Percentiles rank a stretch among this genome's conserved stretches.
phyloP scores from a whole-genome alignment of 1,284 basidiomycete genomes.

The Leccinum cinnamomeum region DNA sequence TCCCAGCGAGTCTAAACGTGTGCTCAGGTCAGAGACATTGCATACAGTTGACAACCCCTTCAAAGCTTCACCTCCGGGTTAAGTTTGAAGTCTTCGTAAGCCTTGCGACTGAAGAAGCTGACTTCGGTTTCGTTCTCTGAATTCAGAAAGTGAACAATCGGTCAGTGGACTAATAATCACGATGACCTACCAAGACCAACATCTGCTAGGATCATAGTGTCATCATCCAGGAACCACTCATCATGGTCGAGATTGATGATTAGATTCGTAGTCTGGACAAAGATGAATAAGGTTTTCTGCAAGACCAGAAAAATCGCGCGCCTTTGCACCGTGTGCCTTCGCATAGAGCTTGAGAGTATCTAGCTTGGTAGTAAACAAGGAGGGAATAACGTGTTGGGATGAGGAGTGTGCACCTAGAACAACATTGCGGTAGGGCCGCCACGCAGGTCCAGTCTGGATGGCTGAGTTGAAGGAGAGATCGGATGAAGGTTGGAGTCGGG shows the following conservation, averaged over 20 bases:
- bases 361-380: slow-evolving; percentile 30
- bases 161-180: background rate
- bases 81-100: slow-evolving; percentile 78
- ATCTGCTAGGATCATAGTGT: slow-evolving; percentile 60
- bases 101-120: slow-evolving; percentile 80
- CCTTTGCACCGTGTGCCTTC: slow-evolving; percentile 93
- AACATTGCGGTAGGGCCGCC: slow-evolving; percentile 83
- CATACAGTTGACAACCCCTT: background rate
- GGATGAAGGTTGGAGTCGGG: slow-evolving; percentile 1
- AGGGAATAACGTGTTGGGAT: background rate
- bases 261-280: slow-evolving; percentile 79
- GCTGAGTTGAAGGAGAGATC: slow-evolving; percentile 43
- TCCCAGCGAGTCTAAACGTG: slow-evolving; percentile 33
- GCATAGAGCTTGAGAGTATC: slow-evolving; percentile 96
- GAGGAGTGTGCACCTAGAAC: slow-evolving; percentile 54
- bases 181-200: slow-evolving; percentile 69
- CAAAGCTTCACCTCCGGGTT: slow-evolving; percentile 67
- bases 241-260: slow-evolving; percentile 96
- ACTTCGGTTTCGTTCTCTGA: slow-evolving; percentile 94
- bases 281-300: background rate
- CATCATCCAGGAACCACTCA: slow-evolving; percentile 84
- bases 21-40: background rate
- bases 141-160: slow-evolving; percentile 2
- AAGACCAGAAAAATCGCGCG: slow-evolving; percentile 26
- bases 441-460: slow-evolving; percentile 70